A percentile compares a stretch with the other conserved stretches of the same genome.
Conservation (phyloP, 1,139 yeast species). For the Candida sojae region DNA sequence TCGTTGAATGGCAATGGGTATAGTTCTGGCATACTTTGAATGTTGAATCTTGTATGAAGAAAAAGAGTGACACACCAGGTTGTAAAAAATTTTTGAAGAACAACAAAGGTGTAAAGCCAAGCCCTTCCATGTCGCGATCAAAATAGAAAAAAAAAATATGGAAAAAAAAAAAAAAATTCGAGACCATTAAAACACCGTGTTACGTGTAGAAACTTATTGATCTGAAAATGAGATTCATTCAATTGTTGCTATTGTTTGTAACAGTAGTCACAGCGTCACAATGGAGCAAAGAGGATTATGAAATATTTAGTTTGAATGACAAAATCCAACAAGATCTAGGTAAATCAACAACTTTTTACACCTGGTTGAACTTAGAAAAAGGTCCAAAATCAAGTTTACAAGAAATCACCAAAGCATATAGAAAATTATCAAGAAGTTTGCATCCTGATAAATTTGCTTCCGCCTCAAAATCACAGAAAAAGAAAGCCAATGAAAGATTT, state of each 20-base stretch:
- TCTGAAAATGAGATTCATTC: slow-evolving; percentile 6
- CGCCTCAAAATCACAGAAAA: slow-evolving; percentile 41
- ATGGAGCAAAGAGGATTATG: slow-evolving; percentile 67
- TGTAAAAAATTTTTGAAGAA: not conserved
- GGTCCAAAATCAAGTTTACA: slow-evolving; percentile 58
- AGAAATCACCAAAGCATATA: slow-evolving; percentile 75
- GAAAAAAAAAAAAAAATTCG: slow-evolving; percentile 4
- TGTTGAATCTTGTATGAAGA: not conserved
- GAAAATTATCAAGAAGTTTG: slow-evolving; percentile 65
- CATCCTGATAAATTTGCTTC: slow-evolving; percentile 80
- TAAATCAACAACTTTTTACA: slow-evolving; percentile 62
- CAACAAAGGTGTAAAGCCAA: not conserved
- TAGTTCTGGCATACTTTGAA: slow-evolving; percentile 22
- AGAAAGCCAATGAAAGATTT: slow-evolving; percentile 57
- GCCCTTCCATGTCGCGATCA: not conserved
- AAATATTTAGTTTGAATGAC: slow-evolving; percentile 75
- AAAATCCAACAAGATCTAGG: slow-evolving; percentile 69
- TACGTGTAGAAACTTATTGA: not conserved
- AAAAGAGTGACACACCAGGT: not conserved
- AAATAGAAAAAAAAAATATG: not conserved
- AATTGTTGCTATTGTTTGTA: slow-evolving; percentile 15
- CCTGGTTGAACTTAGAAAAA: slow-evolving; percentile 55
- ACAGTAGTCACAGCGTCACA: slow-evolving; percentile 24
- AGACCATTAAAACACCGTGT: slow-evolving; percentile 3
- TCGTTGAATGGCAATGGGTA: slow-evolving; percentile 38